These are phyloP conservation scores for Gnetum montanum DNA, from an alignment of 75 land plant species.

Conservation along the genomic window DNA sequence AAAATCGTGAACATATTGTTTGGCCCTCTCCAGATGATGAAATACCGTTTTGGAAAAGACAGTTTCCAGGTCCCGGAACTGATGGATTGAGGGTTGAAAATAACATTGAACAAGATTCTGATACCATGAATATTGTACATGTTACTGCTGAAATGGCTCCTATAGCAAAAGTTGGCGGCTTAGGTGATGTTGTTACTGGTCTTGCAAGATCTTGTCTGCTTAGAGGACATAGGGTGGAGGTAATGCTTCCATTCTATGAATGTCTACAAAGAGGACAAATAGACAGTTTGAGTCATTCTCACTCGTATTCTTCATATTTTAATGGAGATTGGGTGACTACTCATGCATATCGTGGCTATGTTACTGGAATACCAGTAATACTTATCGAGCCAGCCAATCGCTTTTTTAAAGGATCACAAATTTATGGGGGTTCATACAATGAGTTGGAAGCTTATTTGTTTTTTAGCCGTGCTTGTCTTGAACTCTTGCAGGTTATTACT, in stretches of 20 bases:
- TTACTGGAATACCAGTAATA: conserved; percentile 42
- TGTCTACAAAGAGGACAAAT: conserved; percentile 39
- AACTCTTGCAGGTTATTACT: conserved; percentile 63
- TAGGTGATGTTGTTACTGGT: conserved; percentile 76
- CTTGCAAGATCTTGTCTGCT: conserved; percentile 52
- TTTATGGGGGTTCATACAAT: conserved; percentile 65
- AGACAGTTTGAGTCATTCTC: conserved; percentile 16
- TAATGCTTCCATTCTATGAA: conserved; percentile 70
- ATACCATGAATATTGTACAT: conserved; percentile 46
- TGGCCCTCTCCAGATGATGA: conserved; percentile 69
- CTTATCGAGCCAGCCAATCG: conserved; percentile 43
- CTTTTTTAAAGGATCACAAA: conserved; percentile 42
- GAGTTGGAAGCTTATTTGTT: conserved; percentile 65
- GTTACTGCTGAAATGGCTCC: conserved; percentile 78
- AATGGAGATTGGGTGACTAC: conserved; percentile 47
- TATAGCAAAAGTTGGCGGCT: conserved; percentile 66
- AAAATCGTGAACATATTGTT: conserved; percentile 8
- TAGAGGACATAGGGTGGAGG: conserved; percentile 55
- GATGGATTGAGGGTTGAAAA: conserved; percentile 1
- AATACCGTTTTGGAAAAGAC: conserved; percentile 49
- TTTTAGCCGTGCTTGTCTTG: conserved; percentile 69
- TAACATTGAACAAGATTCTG: conserved; percentile 20
- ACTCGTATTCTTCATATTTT: conserved; percentile 39
- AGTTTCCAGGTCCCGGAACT: conserved; percentile 9
- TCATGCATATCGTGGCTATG: conserved; percentile 36